Conservation (phyloP, 345 rosid genomes). For the Eucalyptus cladocalyx region DNA sequence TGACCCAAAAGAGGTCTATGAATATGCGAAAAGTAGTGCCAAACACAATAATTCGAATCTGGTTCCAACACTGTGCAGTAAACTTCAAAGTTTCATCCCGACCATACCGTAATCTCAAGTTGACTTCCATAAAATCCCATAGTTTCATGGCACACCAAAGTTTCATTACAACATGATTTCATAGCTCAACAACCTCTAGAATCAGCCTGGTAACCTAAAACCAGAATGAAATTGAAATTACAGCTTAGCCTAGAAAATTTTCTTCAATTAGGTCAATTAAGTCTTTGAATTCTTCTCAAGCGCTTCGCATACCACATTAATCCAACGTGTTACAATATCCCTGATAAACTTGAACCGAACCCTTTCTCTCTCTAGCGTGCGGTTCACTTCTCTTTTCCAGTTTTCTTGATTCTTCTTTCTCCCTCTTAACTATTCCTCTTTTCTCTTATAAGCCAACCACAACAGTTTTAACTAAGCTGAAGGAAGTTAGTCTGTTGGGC, state of each 20-base stretch:
- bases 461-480: too few relatives aligned
- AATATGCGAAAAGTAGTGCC: too few relatives aligned
- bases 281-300: neutral
- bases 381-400: neutral
- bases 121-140: neutral
- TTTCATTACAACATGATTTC: neutral
- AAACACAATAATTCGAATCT: too few relatives aligned
- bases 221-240: neutral
- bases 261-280: too few relatives aligned
- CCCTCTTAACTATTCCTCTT: neutral
- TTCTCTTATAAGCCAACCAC: too few relatives aligned
- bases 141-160: neutral
- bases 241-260: neutral
- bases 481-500: too few relatives aligned
- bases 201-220: neutral
- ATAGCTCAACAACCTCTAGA: neutral
- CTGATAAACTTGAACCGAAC: neutral
- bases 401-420: neutral
- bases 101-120: neutral
- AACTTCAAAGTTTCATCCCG: neutral
- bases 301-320: too few relatives aligned
- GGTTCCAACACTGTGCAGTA: too few relatives aligned
- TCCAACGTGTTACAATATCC: neutral
- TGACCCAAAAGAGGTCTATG: too few relatives aligned
- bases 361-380: too few relatives aligned